Evolutionary conservation across 257 asterid genomes (phyloP), one percentile per base, ranked within the genome.

Genomic region (Gardenia jasminoides): DNA sequence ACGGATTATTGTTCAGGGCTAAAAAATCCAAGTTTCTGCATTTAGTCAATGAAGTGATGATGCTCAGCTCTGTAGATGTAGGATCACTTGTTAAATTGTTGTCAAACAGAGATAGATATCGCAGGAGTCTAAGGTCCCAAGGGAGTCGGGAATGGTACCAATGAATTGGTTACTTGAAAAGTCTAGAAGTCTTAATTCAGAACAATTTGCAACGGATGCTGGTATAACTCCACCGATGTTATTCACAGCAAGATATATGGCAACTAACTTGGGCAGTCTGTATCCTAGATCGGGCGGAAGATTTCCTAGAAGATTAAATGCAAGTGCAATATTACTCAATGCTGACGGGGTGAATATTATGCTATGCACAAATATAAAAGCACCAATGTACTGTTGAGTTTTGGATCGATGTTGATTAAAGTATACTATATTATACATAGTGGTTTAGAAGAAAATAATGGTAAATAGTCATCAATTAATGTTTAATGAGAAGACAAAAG

Each of bases 171-270:
- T 41, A 1, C 16, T 2, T 39, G 31, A 26, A 20, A 68, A 28
- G 12, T 1, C 0, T 39, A 68, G 13, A 16, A 0, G 0, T 0
- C 1, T 2, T 9, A 39, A 39, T 33, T 9, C 19, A 2, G 73
- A 39, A 12, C 30, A 68, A 20, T 68, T 68, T 22, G 16, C 17
- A 7, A 68, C 9, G 1, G 73, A 68, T 0, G 26, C 48, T 36
- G 56, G 74, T 69, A 69, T 69, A 7, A 69, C 19, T 41, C 74
- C 74, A 41, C 30, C 16, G 43, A 19, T 7, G 1, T 43, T 6
- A 68, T 39, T 68, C 39, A 1, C 1, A n/a, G 0, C 1, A 1
- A 69, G 33, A 43, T 19, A 0, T 0, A 69, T 0, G 1, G 0
- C 0, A 26, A 22, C 47, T 36, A 68, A 22, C 22, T 69, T 10